phyloP scores from a whole-genome alignment of 108 stramenopile species.

The Cyclotella atomus region DNA sequence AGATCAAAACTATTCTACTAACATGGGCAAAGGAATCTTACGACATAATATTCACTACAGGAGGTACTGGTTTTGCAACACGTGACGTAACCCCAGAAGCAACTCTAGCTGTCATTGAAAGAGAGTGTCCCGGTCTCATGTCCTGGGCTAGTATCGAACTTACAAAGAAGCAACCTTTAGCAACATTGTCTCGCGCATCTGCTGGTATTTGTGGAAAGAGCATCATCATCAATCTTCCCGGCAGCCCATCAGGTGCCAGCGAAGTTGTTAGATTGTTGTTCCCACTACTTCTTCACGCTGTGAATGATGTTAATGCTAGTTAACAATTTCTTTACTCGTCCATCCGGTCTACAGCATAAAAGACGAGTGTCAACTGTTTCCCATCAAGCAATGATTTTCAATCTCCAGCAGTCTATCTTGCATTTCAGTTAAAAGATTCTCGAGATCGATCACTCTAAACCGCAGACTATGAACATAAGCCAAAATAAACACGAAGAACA shows the following conservation, averaged over 20 bases:
- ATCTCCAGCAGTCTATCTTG: not conserved
- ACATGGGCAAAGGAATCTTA: constrained; percentile 53
- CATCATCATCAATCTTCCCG: constrained; percentile 79
- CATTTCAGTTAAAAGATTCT: not conserved
- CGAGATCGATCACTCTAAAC: not conserved
- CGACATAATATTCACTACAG: constrained; percentile 87
- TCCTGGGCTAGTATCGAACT: constrained; percentile 73
- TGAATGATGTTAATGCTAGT: constrained; percentile 45
- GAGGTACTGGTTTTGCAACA: constrained; percentile 88
- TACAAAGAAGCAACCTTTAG: constrained; percentile 65
- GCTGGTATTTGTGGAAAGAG: constrained; percentile 71
- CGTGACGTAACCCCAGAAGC: constrained; percentile 95
- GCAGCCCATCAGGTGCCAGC: constrained; percentile 71
- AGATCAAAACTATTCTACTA: constrained; percentile 56
- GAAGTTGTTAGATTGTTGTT: constrained; percentile 75
- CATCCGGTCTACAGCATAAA: not conserved
- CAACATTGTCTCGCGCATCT: constrained; percentile 78
- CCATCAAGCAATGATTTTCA: constrained; percentile 9
- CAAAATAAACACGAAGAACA: not conserved
- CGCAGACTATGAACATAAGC: not conserved
- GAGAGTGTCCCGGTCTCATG: constrained; percentile 74
- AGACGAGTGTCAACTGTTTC: not conserved
- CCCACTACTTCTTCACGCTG: constrained; percentile 75
- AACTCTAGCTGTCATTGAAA: constrained; percentile 64
- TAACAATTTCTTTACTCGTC: not conserved